phyloP scores from a whole-genome alignment of 495 filamentous ascomycete genomes.

The Aspergillus homomorphus region DNA sequence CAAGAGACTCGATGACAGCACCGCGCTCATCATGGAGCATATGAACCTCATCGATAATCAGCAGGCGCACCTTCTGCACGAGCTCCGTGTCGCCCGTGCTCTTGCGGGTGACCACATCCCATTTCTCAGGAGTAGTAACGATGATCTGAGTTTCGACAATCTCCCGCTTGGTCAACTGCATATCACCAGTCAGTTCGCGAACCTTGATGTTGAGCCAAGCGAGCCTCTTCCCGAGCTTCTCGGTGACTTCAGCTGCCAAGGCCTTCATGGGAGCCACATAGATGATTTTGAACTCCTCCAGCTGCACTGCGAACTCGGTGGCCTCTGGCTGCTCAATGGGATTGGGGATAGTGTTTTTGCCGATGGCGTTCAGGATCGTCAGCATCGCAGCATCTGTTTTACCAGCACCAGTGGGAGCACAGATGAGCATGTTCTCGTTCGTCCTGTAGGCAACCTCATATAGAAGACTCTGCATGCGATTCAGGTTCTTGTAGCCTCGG shows the following conservation, averaged over 20 bases:
- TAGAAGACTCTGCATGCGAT: conserved; percentile 96
- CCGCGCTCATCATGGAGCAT: conserved; percentile 99
- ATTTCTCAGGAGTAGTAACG: conserved; percentile 98
- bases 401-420: conserved; percentile 95
- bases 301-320: conserved; percentile 70
- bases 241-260: conserved; percentile 90
- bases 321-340: conserved; percentile 71
- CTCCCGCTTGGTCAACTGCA: conserved; percentile 97
- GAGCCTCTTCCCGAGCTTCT: conserved; percentile 90
- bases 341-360: conserved; percentile 77
- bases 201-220: conserved; percentile 87
- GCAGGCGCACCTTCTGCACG: conserved; percentile 90
- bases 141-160: conserved; percentile 96
- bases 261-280: conserved; percentile 99
- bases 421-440: conserved; percentile 98
- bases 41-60: conserved; percentile 99
- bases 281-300: conserved; percentile 94
- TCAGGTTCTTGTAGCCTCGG: conserved; percentile 86
- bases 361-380: conserved; percentile 82
- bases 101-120: conserved; percentile 97
- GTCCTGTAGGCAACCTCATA: conserved; percentile 95
- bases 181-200: conserved; percentile 93
- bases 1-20: conserved; percentile 90
- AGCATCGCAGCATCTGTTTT: conserved; percentile 99
- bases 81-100: conserved; percentile 96